These are phyloP conservation scores for Trichoderma hamatum DNA, from an alignment of 2,329 filamentous ascomycete species.

Conservation along the genomic window DNA sequence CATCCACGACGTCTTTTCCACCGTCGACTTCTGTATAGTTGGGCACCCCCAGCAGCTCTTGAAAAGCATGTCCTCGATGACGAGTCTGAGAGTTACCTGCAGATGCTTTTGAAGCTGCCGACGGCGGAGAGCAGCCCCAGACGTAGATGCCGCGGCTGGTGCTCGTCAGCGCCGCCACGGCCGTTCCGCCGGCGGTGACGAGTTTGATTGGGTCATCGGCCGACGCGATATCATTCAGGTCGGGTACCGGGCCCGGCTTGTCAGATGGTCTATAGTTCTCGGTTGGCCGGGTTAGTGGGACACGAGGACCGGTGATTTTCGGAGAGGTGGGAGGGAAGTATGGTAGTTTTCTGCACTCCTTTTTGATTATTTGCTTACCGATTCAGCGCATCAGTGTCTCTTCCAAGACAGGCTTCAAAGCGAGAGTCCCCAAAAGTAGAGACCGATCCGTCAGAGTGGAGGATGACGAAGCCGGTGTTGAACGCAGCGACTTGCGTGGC, in stretches of 20 bases:
- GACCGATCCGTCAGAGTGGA: constrained; percentile 50
- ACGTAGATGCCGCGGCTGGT: constrained; percentile 61
- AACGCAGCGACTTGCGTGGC: constrained; percentile 51
- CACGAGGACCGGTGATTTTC: background rate
- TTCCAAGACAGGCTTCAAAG: constrained; percentile 59
- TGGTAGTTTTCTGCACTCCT: background rate
- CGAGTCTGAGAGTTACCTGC: constrained; percentile 29
- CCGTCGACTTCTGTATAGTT: constrained; percentile 51
- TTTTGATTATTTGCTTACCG: constrained; percentile 36
- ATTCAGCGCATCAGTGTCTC: constrained; percentile 44
- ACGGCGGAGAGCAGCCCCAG: constrained; percentile 56
- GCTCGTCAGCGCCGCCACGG: constrained; percentile 59
- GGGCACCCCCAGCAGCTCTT: constrained; percentile 40
- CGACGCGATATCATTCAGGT: constrained; percentile 51
- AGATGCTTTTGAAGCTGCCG: background rate
- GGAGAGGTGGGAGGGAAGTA: background rate
- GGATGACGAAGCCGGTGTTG: constrained; percentile 53
- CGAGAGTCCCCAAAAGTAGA: constrained; percentile 62
- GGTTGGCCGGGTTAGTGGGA: background rate
- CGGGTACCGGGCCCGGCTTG: constrained; percentile 49
- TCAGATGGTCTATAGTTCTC: constrained; percentile 46
- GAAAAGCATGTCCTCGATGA: constrained; percentile 41
- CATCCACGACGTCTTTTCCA: constrained; percentile 57
- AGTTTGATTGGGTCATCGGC: constrained; percentile 53
- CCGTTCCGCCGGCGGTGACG: constrained; percentile 60